A percentile compares a stretch with the other conserved stretches of the same genome.
These are phyloP conservation scores for Pichia phayaonensis DNA, from an alignment of 805 yeast genomes.

Conservation along the genomic window DNA sequence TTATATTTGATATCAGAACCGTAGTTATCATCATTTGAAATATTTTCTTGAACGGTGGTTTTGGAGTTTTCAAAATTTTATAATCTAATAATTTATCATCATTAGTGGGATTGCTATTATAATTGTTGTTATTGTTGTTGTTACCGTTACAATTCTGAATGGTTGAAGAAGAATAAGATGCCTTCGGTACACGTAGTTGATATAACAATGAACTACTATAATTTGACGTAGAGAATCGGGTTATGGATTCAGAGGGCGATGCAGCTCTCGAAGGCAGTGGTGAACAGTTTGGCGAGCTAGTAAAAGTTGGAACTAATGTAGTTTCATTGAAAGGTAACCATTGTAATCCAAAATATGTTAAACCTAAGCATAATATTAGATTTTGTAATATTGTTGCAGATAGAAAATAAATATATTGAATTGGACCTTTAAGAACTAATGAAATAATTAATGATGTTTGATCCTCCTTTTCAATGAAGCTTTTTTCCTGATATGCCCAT, in stretches of 20 bases:
- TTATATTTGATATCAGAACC: slow-evolving; percentile 65
- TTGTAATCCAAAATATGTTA: slow-evolving; percentile 9
- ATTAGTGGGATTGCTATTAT: background rate
- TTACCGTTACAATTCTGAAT: background rate
- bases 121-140: background rate
- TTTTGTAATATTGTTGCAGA: slow-evolving; percentile 37
- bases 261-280: slow-evolving; percentile 5
- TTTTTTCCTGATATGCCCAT: slow-evolving; percentile 87
- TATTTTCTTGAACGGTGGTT: slow-evolving; percentile 3
- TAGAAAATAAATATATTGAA: slow-evolving; percentile 53
- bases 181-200: background rate
- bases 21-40: slow-evolving; percentile 45
- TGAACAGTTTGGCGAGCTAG: background rate
- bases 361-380: slow-evolving; percentile 10
- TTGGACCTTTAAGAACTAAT: slow-evolving; percentile 29
- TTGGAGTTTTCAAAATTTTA: background rate
- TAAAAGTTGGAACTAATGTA: slow-evolving; percentile 1
- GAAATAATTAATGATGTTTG: slow-evolving; percentile 20
- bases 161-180: background rate
- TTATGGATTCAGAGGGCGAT: background rate
- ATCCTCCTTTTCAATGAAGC: slow-evolving; percentile 20
- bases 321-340: slow-evolving; percentile 26
- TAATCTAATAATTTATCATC: background rate
- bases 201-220: background rate
- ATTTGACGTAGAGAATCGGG: background rate